A percentile compares a stretch with the other conserved stretches of the same genome.
Evolutionary conservation across 2,329 filamentous ascomycete species (phyloP).

Genomic region (Paraphoma chrysanthemicola): DNA sequence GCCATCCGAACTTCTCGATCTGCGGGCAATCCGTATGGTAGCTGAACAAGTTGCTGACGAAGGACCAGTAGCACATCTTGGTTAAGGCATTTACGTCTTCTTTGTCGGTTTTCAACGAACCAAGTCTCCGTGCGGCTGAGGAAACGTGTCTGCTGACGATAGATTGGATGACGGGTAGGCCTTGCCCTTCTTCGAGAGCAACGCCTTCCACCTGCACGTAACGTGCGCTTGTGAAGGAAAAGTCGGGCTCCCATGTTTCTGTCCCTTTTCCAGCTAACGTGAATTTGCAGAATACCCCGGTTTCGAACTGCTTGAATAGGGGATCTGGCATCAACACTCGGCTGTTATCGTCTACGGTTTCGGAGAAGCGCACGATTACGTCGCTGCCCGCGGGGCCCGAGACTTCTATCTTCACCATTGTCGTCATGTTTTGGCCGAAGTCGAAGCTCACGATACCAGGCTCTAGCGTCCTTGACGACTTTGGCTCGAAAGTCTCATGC

Average conservation of each 20-base stretch:
- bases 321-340: slow-evolving; percentile 52
- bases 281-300: slow-evolving; percentile 50
- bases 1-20: slow-evolving; percentile 56
- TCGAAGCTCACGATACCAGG: slow-evolving; percentile 38
- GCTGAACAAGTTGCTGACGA: slow-evolving; percentile 40
- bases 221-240: slow-evolving; percentile 52
- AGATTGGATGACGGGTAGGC: slow-evolving; percentile 45
- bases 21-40: slow-evolving; percentile 55
- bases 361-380: slow-evolving; percentile 40
- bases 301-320: slow-evolving; percentile 48
- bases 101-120: slow-evolving; percentile 49
- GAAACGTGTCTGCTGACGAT: slow-evolving; percentile 50
- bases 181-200: slow-evolving; percentile 24
- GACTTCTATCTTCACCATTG: slow-evolving; percentile 37
- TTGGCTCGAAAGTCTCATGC: slow-evolving; percentile 47
- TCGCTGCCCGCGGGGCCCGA: slow-evolving; percentile 36
- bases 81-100: slow-evolving; percentile 52
- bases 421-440: slow-evolving; percentile 44
- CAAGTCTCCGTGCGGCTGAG: slow-evolving; percentile 47
- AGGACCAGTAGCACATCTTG: slow-evolving; percentile 56
- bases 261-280: slow-evolving; percentile 38
- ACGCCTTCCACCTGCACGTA: slow-evolving; percentile 53
- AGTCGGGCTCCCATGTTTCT: slow-evolving; percentile 51
- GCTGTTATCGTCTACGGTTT: slow-evolving; percentile 39
- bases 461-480: slow-evolving; percentile 19